phyloP scores from a whole-genome alignment of 495 filamentous ascomycete genomes.

The Penicillium soppii region DNA sequence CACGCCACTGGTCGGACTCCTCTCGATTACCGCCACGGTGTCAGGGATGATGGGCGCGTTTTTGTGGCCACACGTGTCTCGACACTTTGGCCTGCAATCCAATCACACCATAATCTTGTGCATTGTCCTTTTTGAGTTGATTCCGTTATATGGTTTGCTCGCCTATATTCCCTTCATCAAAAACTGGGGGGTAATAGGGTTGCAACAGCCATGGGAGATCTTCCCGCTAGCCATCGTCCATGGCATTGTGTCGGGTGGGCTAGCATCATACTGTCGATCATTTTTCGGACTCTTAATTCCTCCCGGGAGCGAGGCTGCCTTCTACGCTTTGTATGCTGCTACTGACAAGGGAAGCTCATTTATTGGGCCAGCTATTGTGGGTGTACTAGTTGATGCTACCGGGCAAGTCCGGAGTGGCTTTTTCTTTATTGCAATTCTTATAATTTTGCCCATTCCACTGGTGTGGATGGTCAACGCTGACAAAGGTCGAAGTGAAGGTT shows the following conservation, averaged over 20 bases:
- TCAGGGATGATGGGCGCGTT: slow-evolving; percentile 82
- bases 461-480: slow-evolving; percentile 80
- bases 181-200: slow-evolving; percentile 69
- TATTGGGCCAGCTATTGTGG: slow-evolving; percentile 86
- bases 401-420: slow-evolving; percentile 85
- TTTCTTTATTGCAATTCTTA: slow-evolving; percentile 78
- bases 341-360: slow-evolving; percentile 90
- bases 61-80: slow-evolving; percentile 72
- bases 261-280: slow-evolving; percentile 81
- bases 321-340: slow-evolving; percentile 90
- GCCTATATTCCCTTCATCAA: slow-evolving; percentile 78
- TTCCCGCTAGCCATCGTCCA: slow-evolving; percentile 82
- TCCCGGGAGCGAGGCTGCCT: slow-evolving; percentile 86
- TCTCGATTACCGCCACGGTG: slow-evolving; percentile 79
- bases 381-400: slow-evolving; percentile 74
- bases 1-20: slow-evolving; percentile 69
- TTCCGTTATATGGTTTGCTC: slow-evolving; percentile 81
- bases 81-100: slow-evolving; percentile 58
- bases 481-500: slow-evolving; percentile 68
- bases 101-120: slow-evolving; percentile 82
- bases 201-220: slow-evolving; percentile 90
- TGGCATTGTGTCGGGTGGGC: slow-evolving; percentile 79
- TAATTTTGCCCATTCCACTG: slow-evolving; percentile 73
- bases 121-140: slow-evolving; percentile 79
- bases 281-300: slow-evolving; percentile 84